Conservation (phyloP, 1,139 yeast species). For the Blastobotrys capitulatus region DNA sequence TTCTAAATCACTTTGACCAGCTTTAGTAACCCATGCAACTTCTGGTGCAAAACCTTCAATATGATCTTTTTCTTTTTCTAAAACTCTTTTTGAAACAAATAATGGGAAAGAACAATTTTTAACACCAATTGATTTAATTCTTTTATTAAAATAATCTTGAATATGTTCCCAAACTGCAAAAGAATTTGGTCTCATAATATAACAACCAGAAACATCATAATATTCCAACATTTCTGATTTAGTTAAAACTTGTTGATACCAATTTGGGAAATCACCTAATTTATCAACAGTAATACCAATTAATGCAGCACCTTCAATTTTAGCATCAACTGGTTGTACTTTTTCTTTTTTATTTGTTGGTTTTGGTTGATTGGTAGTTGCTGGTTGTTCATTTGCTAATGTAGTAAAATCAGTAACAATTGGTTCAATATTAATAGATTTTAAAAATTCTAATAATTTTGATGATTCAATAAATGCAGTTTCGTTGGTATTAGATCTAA, state of each 20-base stretch:
- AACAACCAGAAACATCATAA: slow-evolving; percentile 98
- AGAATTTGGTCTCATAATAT: slow-evolving; percentile 94
- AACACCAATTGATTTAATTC: slow-evolving; percentile 84
- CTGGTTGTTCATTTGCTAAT: slow-evolving; percentile 37
- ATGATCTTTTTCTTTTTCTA: slow-evolving; percentile 97
- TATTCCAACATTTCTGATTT: slow-evolving; percentile 97
- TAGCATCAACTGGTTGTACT: slow-evolving; percentile 28
- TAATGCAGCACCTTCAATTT: slow-evolving; percentile 81
- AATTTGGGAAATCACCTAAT: slow-evolving; percentile 83
- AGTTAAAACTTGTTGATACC: slow-evolving; percentile 95
- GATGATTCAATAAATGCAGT: slow-evolving; percentile 48
- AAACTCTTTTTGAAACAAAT: slow-evolving; percentile 89
- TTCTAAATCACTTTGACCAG: slow-evolving; percentile 89
- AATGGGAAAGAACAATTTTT: slow-evolving; percentile 96
- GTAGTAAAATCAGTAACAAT: slow-evolving; percentile 62
- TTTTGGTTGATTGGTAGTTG: slow-evolving; percentile 33
- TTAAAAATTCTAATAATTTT: slow-evolving; percentile 48
- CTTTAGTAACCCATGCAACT: slow-evolving; percentile 99
- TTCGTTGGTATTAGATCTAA: slow-evolving; percentile 54
- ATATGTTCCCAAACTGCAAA: slow-evolving; percentile 93
- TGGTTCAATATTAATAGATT: slow-evolving; percentile 55
- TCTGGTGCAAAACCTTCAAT: slow-evolving; percentile 99
- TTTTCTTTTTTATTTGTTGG: slow-evolving; percentile 12
- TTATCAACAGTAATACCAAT: slow-evolving; percentile 96
- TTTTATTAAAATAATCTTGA: slow-evolving; percentile 76